Base-by-base conservation (phyloP, 139 green algal genomes). In the Picochlorum sp. region DNA sequence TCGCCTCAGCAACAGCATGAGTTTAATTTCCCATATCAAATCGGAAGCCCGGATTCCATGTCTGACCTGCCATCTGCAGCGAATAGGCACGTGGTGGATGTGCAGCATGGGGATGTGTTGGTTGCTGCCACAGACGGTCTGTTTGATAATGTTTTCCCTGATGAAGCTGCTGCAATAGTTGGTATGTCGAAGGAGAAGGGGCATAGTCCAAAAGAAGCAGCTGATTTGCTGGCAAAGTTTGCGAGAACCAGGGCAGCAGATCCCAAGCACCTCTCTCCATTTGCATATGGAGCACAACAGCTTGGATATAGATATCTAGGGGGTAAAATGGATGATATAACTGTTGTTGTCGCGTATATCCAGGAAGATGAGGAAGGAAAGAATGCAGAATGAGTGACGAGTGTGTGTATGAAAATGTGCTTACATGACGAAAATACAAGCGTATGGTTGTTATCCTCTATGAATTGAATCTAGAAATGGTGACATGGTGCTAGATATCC, bases 1-100 rank as follows among this genome's bases (percentile, higher is more conserved):
- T 91, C 80, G 8, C 89, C 88, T 3, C 79, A 87, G 59, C 92
- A 98, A 82, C 90, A 98, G 79, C 92, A 98, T 75, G 76, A 77
- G 62, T 99, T 99, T 83, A 98, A 99, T 83, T 99, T 96, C 62
- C 94, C 94, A 18, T 98, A 83, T 83, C 90, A 96, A 73, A 69
- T 95, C 34, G 85, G 86, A 32, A 67, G 45, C 4, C 51, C 68
- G 32, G 79, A 81, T 60, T 75, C 67, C 1, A 79, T 82, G 74
- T 68, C 69, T 23, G 81, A 93, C 71, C 58, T 76, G 18, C 77
- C 81, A 32, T 30, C 77, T 79, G 71, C 70, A 61, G 30, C 62
- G 41, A 77, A 84, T 67, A 55, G 65, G 4, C 77, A 72, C 30
- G 65, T 78, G 63, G 63, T 97, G 14, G 49, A 73, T 3, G 72